Conservation (phyloP, 192 early-diverging fungal genomes). For the Jimgerdemannia flammicorona region DNA sequence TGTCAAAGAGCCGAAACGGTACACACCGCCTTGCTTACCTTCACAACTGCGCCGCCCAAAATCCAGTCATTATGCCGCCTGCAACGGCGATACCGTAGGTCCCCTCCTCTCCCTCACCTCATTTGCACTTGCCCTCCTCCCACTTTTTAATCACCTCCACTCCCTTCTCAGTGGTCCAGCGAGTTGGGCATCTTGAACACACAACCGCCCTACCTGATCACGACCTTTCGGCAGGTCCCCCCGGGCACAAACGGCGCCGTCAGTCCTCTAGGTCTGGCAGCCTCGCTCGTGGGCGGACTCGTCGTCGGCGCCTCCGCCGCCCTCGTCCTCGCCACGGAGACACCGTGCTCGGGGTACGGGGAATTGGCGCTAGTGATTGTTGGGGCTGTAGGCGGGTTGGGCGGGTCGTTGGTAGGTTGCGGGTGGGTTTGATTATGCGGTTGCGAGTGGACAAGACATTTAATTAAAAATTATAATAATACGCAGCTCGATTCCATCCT, state of each 20-base stretch:
- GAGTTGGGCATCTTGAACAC: conserved; percentile 84
- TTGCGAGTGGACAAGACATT: no score
- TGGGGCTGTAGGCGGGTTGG: conserved; percentile 61
- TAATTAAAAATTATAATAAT: not conserved
- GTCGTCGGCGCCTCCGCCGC: conserved; percentile 62
- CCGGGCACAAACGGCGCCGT: conserved; percentile 92
- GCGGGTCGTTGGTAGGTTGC: conserved; percentile 67
- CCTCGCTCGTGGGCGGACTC: conserved; percentile 74
- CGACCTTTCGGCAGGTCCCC: conserved; percentile 72
- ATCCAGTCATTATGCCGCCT: conserved; percentile 48
- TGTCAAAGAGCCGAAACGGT: no score
- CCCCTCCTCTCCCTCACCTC: not conserved
- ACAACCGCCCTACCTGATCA: conserved; percentile 77
- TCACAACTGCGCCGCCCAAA: not conserved
- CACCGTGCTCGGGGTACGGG: conserved; percentile 27
- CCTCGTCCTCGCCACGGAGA: conserved; percentile 47
- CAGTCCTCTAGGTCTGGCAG: conserved; percentile 64
- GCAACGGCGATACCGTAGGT: conserved; percentile 55
- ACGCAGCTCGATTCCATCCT: conserved; percentile 76
- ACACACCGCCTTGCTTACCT: no score
- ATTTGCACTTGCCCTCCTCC: not conserved
- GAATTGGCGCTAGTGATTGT: conserved; percentile 40
- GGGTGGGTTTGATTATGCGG: not conserved
- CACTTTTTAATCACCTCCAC: not conserved
- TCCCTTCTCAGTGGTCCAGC: conserved; percentile 65